phyloP scores from a whole-genome alignment of 345 rosid species.

The Acer saccharum region DNA sequence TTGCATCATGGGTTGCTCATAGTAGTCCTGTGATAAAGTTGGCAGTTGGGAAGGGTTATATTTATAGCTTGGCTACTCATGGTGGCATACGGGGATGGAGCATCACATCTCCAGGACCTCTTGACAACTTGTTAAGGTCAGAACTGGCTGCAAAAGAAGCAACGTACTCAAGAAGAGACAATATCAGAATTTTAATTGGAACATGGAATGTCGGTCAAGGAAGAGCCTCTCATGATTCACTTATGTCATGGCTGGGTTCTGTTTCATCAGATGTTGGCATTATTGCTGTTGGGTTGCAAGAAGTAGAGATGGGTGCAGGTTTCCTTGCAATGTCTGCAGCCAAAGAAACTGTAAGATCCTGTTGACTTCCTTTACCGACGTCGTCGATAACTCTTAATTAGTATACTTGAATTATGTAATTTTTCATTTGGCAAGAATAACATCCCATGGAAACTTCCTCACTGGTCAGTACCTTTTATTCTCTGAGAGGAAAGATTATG shows the following conservation, averaged over 20 bases:
- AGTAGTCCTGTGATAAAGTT: slow-evolving; percentile 81
- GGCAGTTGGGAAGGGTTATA: slow-evolving; percentile 64
- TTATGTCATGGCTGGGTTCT: slow-evolving; percentile 83
- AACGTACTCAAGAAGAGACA: slow-evolving; percentile 52
- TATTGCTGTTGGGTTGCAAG: slow-evolving; percentile 90
- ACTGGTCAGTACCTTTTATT: not conserved
- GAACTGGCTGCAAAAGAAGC: slow-evolving; percentile 60
- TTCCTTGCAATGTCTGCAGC: slow-evolving; percentile 99
- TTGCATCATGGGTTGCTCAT: slow-evolving; percentile 84
- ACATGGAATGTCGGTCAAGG: slow-evolving; percentile 99
- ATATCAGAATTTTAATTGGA: slow-evolving; percentile 70
- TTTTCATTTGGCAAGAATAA: not conserved
- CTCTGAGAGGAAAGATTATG: not conserved
- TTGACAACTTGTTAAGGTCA: slow-evolving; percentile 63
- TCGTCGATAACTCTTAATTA: not conserved
- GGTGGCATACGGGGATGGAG: slow-evolving; percentile 97
- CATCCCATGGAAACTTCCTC: not conserved
- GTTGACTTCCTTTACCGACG: not conserved
- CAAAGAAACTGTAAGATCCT: slow-evolving; percentile 86
- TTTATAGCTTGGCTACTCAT: slow-evolving; percentile 89
- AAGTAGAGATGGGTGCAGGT: slow-evolving; percentile 98
- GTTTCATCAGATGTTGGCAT: slow-evolving; percentile 83
- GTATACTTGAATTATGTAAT: not conserved
- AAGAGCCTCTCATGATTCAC: slow-evolving; percentile 74
- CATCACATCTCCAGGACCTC: slow-evolving; percentile 85